Conservation (phyloP, 768 basidiomycete species). For the Kockovaella imperatae region DNA sequence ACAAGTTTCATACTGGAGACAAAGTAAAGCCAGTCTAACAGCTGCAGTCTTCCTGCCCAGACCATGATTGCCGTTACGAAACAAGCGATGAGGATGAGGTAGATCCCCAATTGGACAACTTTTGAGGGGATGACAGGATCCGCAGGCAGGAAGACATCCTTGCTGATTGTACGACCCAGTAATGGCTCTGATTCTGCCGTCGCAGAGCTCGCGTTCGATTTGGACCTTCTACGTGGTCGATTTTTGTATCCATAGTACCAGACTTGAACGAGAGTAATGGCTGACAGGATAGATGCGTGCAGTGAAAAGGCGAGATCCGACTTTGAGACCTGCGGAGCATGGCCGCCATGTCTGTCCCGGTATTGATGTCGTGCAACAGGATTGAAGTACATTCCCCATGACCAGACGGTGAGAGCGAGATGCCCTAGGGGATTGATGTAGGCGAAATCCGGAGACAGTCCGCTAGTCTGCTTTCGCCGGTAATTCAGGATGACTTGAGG, state of each 20-base stretch:
- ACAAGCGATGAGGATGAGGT: constrained; percentile 22
- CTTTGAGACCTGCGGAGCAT: constrained; percentile 40
- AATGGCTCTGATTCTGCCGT: constrained; percentile 5
- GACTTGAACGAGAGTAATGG: constrained; percentile 41
- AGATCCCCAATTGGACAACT: constrained; percentile 21
- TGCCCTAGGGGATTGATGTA: constrained; percentile 47
- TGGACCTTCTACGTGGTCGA: not conserved
- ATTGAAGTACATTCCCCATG: constrained; percentile 38
- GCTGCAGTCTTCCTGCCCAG: constrained; percentile 16
- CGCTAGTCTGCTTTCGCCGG: constrained; percentile 42
- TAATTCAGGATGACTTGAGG: constrained; percentile 47
- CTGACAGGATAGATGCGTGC: constrained; percentile 43
- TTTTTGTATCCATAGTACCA: constrained; percentile 33
- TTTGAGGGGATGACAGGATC: constrained; percentile 9
- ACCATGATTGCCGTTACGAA: constrained; percentile 24
- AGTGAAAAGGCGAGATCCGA: constrained; percentile 48
- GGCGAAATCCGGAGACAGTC: constrained; percentile 46
- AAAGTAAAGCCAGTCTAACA: constrained; percentile 40
- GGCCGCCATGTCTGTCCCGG: constrained; percentile 42
- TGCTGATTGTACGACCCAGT: too few species aligned
- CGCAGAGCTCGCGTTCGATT: not conserved
- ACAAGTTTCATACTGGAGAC: constrained; percentile 44
- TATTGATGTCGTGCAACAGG: constrained; percentile 44
- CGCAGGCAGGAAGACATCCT: not conserved
- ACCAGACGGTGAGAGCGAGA: constrained; percentile 42